These are phyloP conservation scores for Sergeia podlipaevii DNA, from an alignment of 208 protist genomes.

Conservation along the genomic window DNA sequence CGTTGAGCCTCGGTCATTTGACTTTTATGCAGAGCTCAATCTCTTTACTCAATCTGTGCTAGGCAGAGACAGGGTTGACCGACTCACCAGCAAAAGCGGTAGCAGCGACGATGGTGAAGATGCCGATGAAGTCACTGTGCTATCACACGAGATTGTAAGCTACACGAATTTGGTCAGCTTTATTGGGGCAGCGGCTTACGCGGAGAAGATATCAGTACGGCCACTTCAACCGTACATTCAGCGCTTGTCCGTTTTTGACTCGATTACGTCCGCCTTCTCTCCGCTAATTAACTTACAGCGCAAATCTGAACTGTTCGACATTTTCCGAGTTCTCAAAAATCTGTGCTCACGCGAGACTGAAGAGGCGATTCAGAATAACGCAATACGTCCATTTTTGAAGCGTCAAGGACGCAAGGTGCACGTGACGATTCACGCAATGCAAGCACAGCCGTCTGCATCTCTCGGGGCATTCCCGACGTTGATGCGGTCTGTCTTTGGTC, in stretches of 20 bases:
- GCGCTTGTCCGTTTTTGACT: conserved; percentile 69
- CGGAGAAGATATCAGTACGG: conserved; percentile 43
- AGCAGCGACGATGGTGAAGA: conserved; percentile 11
- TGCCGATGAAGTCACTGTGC: conserved; percentile 17
- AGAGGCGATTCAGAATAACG: conserved; percentile 69
- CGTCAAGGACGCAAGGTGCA: conserved; percentile 55
- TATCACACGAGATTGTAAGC: conserved; percentile 60
- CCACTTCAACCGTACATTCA: conserved; percentile 63
- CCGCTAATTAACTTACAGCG: conserved; percentile 74
- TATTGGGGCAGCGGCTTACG: conserved; percentile 48
- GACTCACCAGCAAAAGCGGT: neutral
- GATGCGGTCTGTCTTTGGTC: conserved; percentile 81
- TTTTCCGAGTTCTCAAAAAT: conserved; percentile 75
- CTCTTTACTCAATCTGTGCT: conserved; percentile 54
- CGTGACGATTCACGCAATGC: conserved; percentile 88
- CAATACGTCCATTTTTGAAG: conserved; percentile 79
- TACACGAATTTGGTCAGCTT: conserved; percentile 49
- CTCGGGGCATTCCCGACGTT: conserved; percentile 65
- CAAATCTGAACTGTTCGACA: conserved; percentile 73
- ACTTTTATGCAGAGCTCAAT: conserved; percentile 86
- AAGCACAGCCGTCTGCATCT: conserved; percentile 50
- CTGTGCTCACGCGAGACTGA: conserved; percentile 67
- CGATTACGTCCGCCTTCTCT: conserved; percentile 61
- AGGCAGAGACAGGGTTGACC: conserved; percentile 2
- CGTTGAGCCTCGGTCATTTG: conserved; percentile 27